Percentiles rank a stretch among this genome's conserved stretches.
Conservation (phyloP, 1,139 yeast genomes). For the Yamadazyma sp. region DNA sequence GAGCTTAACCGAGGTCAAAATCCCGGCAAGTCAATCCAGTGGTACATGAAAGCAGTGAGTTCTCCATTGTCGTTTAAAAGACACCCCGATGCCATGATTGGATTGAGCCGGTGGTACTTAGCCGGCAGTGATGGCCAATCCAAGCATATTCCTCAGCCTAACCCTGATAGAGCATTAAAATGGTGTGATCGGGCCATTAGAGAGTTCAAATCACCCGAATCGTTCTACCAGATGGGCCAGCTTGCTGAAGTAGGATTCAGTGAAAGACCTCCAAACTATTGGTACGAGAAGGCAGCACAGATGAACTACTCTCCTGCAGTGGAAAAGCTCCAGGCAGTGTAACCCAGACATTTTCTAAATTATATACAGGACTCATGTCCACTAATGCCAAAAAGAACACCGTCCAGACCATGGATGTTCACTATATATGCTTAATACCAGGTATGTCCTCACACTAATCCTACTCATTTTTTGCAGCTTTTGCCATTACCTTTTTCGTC, state of each 20-base stretch:
- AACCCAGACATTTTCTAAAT: too few relatives aligned
- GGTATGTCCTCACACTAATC: background rate
- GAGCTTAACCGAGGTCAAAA: slow-evolving; percentile 65
- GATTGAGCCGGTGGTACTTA: slow-evolving; percentile 88
- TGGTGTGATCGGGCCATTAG: slow-evolving; percentile 91
- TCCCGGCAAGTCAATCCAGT: slow-evolving; percentile 76
- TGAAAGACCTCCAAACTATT: slow-evolving; percentile 31
- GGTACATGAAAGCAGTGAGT: slow-evolving; percentile 82
- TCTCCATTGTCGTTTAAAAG: slow-evolving; percentile 53
- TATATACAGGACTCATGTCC: too few relatives aligned
- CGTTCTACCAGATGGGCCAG: slow-evolving; percentile 81
- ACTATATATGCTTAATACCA: background rate
- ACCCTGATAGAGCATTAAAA: slow-evolving; percentile 74
- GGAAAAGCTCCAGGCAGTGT: slow-evolving; percentile 5
- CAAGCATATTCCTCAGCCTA: slow-evolving; percentile 56
- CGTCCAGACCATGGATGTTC: background rate
- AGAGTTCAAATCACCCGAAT: slow-evolving; percentile 69
- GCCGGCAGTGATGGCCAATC: slow-evolving; percentile 68
- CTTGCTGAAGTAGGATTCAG: slow-evolving; percentile 82
- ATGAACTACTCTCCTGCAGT: slow-evolving; percentile 23
- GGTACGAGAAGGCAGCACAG: slow-evolving; percentile 26
- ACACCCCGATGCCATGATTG: slow-evolving; percentile 86
- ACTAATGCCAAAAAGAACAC: background rate
- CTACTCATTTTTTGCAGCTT: background rate
- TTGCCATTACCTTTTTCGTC: background rate